Conservation (phyloP, 148 eudicot species). For the Rhododendron vialii region DNA sequence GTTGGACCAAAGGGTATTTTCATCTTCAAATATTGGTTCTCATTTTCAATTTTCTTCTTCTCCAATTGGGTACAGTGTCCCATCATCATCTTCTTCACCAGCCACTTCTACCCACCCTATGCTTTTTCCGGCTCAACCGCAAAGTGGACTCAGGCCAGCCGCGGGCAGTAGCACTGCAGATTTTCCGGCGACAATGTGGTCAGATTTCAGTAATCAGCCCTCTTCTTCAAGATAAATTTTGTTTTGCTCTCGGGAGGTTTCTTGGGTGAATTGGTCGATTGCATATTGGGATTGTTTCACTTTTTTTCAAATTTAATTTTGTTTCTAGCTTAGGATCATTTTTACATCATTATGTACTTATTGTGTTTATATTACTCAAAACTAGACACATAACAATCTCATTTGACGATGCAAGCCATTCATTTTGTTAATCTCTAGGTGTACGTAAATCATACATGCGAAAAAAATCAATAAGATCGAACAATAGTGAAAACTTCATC, state of each 20-base stretch:
- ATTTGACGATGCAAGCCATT: no score
- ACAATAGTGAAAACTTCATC: no score
- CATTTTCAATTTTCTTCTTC: conserved; percentile 2
- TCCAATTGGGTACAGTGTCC: background rate
- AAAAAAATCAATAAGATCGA: no score
- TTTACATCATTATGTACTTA: background rate
- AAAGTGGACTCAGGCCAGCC: background rate
- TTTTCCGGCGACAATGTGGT: background rate
- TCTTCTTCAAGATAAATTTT: conserved; percentile 15
- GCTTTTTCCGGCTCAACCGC: background rate
- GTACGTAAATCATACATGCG: no score
- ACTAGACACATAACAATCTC: background rate
- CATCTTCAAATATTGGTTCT: background rate
- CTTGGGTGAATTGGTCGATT: background rate
- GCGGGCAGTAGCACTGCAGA: background rate
- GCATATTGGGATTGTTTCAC: background rate
- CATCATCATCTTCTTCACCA: conserved; percentile 8
- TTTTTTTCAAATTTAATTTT: background rate
- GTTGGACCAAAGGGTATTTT: background rate
- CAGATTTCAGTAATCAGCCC: conserved; percentile 14
- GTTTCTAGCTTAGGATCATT: background rate
- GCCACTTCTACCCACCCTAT: background rate
- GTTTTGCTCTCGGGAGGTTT: background rate
- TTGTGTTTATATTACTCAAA: no score
- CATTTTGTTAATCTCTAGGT: background rate